Conservation (phyloP, 1,284 basidiomycete genomes). For the Thelephora terrestris region DNA sequence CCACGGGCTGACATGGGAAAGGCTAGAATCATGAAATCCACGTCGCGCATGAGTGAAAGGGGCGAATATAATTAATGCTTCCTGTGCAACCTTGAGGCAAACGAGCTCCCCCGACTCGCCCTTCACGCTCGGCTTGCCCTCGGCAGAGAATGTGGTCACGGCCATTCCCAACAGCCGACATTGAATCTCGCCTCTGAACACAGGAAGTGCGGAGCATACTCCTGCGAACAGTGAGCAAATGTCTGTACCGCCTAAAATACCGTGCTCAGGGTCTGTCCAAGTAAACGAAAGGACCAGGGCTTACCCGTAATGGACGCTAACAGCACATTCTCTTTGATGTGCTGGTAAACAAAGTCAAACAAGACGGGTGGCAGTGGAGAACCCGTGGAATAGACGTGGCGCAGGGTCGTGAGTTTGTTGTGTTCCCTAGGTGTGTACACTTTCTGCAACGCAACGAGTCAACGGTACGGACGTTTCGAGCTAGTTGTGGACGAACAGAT, state of each 20-base stretch:
- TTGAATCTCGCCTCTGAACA: slow-evolving; percentile 81
- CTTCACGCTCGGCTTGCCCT: slow-evolving; percentile 33
- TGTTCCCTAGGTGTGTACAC: slow-evolving; percentile 55
- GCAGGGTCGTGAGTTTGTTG: slow-evolving; percentile 50
- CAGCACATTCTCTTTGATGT: slow-evolving; percentile 58
- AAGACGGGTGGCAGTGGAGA: slow-evolving; percentile 69
- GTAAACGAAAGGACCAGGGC: slow-evolving; percentile 4
- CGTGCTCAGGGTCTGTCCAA: slow-evolving; percentile 6
- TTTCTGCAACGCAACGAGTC: slow-evolving; percentile 33
- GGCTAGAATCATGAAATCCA: slow-evolving; percentile 24
- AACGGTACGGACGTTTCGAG: slow-evolving; percentile 4
- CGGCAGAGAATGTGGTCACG: slow-evolving; percentile 41
- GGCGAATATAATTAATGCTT: background rate
- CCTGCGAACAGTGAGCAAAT: slow-evolving; percentile 85
- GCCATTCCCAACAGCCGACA: slow-evolving; percentile 81
- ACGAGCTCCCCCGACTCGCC: slow-evolving; percentile 58
- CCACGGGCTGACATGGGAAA: slow-evolving; percentile 80
- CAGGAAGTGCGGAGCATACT: slow-evolving; percentile 69
- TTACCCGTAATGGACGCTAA: slow-evolving; percentile 74
- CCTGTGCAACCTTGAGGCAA: slow-evolving; percentile 34
- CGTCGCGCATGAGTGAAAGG: background rate
- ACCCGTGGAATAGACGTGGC: slow-evolving; percentile 78
- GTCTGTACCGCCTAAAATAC: slow-evolving; percentile 60
- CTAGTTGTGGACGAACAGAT: slow-evolving; percentile 36
- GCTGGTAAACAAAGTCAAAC: slow-evolving; percentile 72